phyloP scores from a whole-genome alignment of 2,329 filamentous ascomycete genomes.

The Penicillium sp. region DNA sequence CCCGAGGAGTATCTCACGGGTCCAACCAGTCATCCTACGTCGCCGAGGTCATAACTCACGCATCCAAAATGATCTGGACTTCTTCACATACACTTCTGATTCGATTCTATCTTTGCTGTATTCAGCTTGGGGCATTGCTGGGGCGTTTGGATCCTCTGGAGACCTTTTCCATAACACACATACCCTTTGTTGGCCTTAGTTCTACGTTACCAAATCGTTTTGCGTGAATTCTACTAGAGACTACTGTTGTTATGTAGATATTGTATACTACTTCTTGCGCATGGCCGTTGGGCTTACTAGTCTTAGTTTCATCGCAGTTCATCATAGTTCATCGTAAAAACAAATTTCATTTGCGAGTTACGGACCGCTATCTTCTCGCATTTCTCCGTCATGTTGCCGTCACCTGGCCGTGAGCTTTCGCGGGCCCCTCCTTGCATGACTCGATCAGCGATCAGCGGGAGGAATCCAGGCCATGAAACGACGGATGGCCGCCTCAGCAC shows the following conservation, averaged over 20 bases:
- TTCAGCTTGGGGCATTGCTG: slow-evolving; percentile 20
- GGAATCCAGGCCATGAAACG: neutral
- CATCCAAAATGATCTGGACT: neutral
- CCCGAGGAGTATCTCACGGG: slow-evolving; percentile 49
- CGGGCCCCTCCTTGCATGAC: too few relatives aligned
- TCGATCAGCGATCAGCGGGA: too few relatives aligned
- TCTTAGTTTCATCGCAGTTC: neutral
- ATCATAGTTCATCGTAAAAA: too few relatives aligned
- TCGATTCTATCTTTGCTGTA: slow-evolving; percentile 7
- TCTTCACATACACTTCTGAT: neutral
- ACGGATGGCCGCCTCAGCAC: neutral
- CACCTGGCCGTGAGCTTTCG: too few relatives aligned
- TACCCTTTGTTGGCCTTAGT: neutral
- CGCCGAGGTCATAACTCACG: slow-evolving; percentile 26
- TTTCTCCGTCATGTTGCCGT: too few relatives aligned
- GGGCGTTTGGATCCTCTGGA: slow-evolving; percentile 17
- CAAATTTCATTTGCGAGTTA: too few relatives aligned
- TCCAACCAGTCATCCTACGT: slow-evolving; percentile 38
- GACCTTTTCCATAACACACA: slow-evolving; percentile 3
- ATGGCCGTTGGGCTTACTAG: neutral
- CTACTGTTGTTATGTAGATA: neutral
- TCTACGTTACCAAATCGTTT: neutral
- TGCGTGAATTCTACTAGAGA: too few relatives aligned
- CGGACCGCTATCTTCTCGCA: too few relatives aligned
- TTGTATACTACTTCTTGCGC: neutral